phyloP scores from a whole-genome alignment of 2,329 filamentous ascomycete genomes.

The Colletotrichum euphorbiae region DNA sequence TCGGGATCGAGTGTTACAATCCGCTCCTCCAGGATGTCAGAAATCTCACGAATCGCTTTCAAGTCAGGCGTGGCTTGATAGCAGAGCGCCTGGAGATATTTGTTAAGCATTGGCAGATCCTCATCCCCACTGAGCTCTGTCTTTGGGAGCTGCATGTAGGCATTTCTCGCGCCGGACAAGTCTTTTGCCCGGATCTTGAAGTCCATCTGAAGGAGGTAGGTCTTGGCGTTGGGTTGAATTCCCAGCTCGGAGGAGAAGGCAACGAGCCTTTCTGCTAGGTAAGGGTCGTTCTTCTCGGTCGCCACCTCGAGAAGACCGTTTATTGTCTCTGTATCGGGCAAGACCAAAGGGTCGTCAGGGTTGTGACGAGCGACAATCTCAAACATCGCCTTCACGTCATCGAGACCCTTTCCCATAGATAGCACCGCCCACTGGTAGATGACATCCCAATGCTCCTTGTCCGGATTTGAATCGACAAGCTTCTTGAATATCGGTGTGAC shows the following conservation, averaged over 20 bases:
- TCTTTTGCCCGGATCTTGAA: slow-evolving; percentile 81
- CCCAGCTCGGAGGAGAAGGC: slow-evolving; percentile 73
- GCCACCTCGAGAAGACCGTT: slow-evolving; percentile 82
- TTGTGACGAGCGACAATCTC: slow-evolving; percentile 69
- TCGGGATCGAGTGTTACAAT: slow-evolving; percentile 76
- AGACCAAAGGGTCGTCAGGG: slow-evolving; percentile 56
- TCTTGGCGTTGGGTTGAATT: slow-evolving; percentile 75
- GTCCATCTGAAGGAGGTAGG: slow-evolving; percentile 79
- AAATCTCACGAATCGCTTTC: slow-evolving; percentile 77
- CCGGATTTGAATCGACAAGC: slow-evolving; percentile 59
- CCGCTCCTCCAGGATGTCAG: slow-evolving; percentile 78
- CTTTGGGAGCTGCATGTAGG: slow-evolving; percentile 72
- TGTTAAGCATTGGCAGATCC: slow-evolving; percentile 75
- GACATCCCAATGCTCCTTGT: slow-evolving; percentile 75
- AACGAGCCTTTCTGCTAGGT: slow-evolving; percentile 80
- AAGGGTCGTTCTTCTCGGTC: slow-evolving; percentile 74
- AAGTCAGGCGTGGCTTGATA: slow-evolving; percentile 70
- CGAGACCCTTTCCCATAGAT: slow-evolving; percentile 74
- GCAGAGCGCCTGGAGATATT: slow-evolving; percentile 78
- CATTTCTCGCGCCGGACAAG: slow-evolving; percentile 73
- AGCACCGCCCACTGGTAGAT: slow-evolving; percentile 81
- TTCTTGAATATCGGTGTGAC: slow-evolving; percentile 68
- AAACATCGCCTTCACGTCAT: slow-evolving; percentile 80
- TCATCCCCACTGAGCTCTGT: slow-evolving; percentile 63
- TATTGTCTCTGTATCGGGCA: slow-evolving; percentile 77